Conservation (phyloP, 345 rosid genomes). For the sweet orange (Citrus sinensis) region DVS_A1.0 CM039164.1:28264001-28264500, state of each 20-base stretch:
- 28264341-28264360: slow-evolving; percentile 7
- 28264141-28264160: slow-evolving; percentile 76
- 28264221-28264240: slow-evolving; percentile 24
- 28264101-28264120: slow-evolving; percentile 43
- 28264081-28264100: slow-evolving; percentile 30
- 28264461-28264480: slow-evolving; percentile 65
- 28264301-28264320: slow-evolving; percentile 21
- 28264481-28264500: slow-evolving; percentile 48
- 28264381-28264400: slow-evolving; percentile 34
- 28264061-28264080: slow-evolving; percentile 12
- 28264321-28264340: slow-evolving; percentile 34
- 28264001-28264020: slow-evolving; percentile 16
- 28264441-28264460: slow-evolving; percentile 42
- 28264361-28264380: slow-evolving; percentile 7
- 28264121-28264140: slow-evolving; percentile 65
- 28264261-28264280: slow-evolving; percentile 21
- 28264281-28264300: slow-evolving; percentile 18
- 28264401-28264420: slow-evolving; percentile 48
- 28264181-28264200: slow-evolving; percentile 50
- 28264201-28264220: slow-evolving; percentile 55
- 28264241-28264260: slow-evolving; percentile 27
- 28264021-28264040: slow-evolving; percentile 5
- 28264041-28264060: neutral
- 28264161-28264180: slow-evolving; percentile 62
- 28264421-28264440: slow-evolving; percentile 55